Evolutionary conservation across 768 basidiomycete species (phyloP).

Genomic region (Pulveroboletus ravenelii): DNA sequence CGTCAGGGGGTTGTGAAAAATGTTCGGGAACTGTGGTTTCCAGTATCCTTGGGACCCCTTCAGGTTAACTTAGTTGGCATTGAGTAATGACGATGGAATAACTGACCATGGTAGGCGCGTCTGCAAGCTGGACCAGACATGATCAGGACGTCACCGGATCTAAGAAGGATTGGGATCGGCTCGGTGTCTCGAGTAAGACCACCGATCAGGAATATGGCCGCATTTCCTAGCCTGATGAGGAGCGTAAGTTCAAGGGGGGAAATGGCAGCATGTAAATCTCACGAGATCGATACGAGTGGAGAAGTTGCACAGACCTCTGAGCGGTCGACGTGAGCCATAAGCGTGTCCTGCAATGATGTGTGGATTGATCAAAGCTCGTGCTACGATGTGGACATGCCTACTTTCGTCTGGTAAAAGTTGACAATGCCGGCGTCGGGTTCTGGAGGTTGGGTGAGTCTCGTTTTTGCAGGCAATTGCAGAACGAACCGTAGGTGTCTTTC

Average conservation of each 20-base stretch:
- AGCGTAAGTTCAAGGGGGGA: background rate
- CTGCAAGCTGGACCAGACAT: conserved; percentile 89
- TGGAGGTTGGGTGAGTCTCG: conserved; percentile 25
- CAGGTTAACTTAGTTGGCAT: background rate
- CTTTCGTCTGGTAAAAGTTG: conserved; percentile 88
- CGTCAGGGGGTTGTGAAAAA: conserved; percentile 33
- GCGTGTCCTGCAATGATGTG: conserved; percentile 53
- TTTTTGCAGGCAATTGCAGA: conserved; percentile 2
- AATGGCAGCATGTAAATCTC: conserved; percentile 21
- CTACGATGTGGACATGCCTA: conserved; percentile 11
- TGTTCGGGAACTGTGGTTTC: conserved; percentile 73
- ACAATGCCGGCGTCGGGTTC: conserved; percentile 96
- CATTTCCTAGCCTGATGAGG: conserved; percentile 69
- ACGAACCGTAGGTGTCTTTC: conserved; percentile 73
- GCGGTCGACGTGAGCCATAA: conserved; percentile 98
- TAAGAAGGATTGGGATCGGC: conserved; percentile 78
- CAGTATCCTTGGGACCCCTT: conserved; percentile 85
- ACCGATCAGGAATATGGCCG: conserved; percentile 87
- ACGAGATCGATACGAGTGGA: conserved; percentile 94
- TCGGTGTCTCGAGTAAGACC: conserved; percentile 69
- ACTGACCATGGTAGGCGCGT: conserved; percentile 87
- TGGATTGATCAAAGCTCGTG: background rate
- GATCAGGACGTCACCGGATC: conserved; percentile 87
- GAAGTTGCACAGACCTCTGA: conserved; percentile 91
- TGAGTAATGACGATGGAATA: background rate